Conservation (phyloP, 2,329 filamentous ascomycete genomes). For the Capronia epimyces region DNA sequence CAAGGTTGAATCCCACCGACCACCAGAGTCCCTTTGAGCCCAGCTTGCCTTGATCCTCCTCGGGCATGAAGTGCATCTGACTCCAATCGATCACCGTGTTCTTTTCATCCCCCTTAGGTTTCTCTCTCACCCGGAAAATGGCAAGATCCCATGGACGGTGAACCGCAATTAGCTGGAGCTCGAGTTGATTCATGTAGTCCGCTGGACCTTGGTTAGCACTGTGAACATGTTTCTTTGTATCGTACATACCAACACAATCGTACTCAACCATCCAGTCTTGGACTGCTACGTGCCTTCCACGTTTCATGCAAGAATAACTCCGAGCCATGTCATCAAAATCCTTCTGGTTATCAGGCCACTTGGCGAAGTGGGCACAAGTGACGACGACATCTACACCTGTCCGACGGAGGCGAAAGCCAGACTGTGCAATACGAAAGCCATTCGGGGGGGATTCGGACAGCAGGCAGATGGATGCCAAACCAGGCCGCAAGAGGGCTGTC, state of each 20-base stretch:
- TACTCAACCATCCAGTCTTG: not conserved
- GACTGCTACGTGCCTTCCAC: not conserved
- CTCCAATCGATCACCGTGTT: not conserved
- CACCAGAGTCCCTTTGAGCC: slow-evolving; percentile 1
- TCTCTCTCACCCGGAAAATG: not conserved
- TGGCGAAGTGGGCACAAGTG: not conserved
- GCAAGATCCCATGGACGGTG: not conserved
- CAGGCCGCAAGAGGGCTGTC: not conserved
- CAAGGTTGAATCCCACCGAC: slow-evolving; percentile 3
- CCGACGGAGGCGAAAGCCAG: not conserved
- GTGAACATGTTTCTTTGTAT: not conserved
- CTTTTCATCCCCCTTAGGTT: not conserved
- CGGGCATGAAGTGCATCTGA: not conserved
- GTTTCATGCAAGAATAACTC: not conserved
- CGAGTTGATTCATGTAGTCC: not conserved
- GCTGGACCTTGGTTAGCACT: not conserved
- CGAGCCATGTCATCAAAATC: not conserved
- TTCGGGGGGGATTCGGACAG: not conserved
- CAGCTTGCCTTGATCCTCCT: slow-evolving; percentile 1
- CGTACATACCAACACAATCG: not conserved
- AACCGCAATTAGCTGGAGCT: not conserved
- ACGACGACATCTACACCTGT: not conserved
- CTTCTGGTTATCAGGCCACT: not conserved
- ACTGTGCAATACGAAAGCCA: not conserved
- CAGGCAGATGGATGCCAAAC: not conserved